A percentile compares a stretch with the other conserved stretches of the same genome.
phyloP scores from a whole-genome alignment of 2,329 filamentous ascomycete species.

The Alternaria atra region DNA sequence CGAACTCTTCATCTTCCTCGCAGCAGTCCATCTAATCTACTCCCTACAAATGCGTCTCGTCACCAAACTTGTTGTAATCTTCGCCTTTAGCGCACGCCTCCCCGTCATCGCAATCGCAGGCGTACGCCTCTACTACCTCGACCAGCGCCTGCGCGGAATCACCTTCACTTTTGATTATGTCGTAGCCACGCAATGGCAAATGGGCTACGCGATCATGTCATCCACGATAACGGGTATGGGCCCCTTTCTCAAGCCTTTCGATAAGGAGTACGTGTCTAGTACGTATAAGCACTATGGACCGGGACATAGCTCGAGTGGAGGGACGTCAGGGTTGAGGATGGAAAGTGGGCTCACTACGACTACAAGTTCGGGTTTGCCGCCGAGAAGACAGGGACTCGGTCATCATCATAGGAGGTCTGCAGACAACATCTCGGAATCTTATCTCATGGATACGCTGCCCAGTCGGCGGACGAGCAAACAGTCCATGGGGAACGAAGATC shows the following conservation, averaged over 20 bases:
- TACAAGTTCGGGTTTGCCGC: neutral
- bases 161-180: constrained; percentile 37
- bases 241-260: constrained; percentile 46
- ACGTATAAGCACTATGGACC: constrained; percentile 22
- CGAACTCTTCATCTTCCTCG: constrained; percentile 39
- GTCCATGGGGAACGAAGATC: constrained; percentile 1
- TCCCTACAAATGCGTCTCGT: constrained; percentile 39
- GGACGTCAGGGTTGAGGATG: neutral
- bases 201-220: constrained; percentile 48
- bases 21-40: constrained; percentile 38
- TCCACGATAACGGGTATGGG: constrained; percentile 45
- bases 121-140: constrained; percentile 39
- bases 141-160: constrained; percentile 21
- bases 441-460: constrained; percentile 23
- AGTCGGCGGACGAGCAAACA: constrained; percentile 14
- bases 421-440: constrained; percentile 22
- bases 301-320: neutral
- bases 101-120: constrained; percentile 38
- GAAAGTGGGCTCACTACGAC: neutral
- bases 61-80: constrained; percentile 38
- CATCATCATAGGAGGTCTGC: neutral
- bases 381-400: neutral
- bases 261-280: constrained; percentile 32
- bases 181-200: constrained; percentile 47
- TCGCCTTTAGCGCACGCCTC: constrained; percentile 42